These are phyloP conservation scores for Monilinia aucupariae DNA, from an alignment of 2,329 filamentous ascomycete species.

Conservation along the genomic window DNA sequence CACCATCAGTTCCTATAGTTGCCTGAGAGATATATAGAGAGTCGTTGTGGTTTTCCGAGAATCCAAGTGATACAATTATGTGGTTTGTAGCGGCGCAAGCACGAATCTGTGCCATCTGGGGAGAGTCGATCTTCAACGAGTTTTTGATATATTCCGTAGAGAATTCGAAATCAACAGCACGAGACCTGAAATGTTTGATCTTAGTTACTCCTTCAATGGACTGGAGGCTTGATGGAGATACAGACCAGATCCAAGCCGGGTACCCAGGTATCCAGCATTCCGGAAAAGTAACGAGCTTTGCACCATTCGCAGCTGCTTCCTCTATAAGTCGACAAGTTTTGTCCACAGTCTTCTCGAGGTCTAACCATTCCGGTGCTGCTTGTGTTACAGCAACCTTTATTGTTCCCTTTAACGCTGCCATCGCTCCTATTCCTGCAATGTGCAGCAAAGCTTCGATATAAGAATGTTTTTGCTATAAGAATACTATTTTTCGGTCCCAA, in stretches of 20 bases:
- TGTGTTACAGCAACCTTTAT: conserved; percentile 44
- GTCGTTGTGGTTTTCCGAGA: conserved; percentile 42
- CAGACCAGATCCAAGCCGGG: conserved; percentile 7
- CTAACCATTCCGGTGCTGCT: conserved; percentile 54
- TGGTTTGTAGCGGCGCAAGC: conserved; percentile 42
- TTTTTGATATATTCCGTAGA: conserved; percentile 2
- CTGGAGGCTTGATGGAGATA: neutral
- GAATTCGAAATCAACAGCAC: neutral
- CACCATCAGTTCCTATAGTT: conserved; percentile 44
- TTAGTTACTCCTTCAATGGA: neutral
- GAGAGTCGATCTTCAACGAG: conserved; percentile 38
- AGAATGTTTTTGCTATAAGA: too few species aligned
- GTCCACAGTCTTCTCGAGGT: conserved; percentile 47
- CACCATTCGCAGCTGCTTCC: conserved; percentile 48
- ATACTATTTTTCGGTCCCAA: too few species aligned
- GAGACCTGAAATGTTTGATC: neutral
- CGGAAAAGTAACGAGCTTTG: conserved; percentile 50
- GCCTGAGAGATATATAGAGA: conserved; percentile 45
- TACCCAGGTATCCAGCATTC: conserved; percentile 41
- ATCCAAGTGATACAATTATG: conserved; percentile 43
- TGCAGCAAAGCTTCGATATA: too few species aligned
- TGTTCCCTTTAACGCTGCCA: neutral
- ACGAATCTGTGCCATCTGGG: conserved; percentile 41
- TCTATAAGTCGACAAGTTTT: conserved; percentile 54
- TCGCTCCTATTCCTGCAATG: neutral